phyloP scores from a whole-genome alignment of 768 basidiomycete genomes.

The Pilatotrama ljubarskyi region DNA sequence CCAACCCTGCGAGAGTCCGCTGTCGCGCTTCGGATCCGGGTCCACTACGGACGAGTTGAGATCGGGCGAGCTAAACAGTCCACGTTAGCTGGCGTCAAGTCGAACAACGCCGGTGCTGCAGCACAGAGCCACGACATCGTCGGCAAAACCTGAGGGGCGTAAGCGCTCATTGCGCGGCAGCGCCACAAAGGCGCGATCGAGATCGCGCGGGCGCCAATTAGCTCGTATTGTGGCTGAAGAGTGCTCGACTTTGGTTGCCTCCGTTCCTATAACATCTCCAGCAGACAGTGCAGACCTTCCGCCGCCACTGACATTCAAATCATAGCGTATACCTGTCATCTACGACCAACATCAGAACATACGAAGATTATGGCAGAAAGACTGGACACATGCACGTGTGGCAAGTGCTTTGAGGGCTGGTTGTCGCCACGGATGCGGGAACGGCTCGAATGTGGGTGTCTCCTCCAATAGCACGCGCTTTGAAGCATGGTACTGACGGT shows the following conservation, averaged over 20 bases:
- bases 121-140: too few species aligned
- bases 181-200: slow-evolving; percentile 1
- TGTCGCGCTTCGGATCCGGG: too few species aligned
- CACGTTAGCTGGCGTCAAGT: too few species aligned
- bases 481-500: not conserved
- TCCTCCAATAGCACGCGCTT: slow-evolving; percentile 2
- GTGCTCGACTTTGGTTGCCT: not conserved
- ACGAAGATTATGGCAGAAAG: not conserved
- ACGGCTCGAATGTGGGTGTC: slow-evolving; percentile 25
- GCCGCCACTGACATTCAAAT: not conserved
- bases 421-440: slow-evolving; percentile 29
- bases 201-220: not conserved
- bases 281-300: not conserved
- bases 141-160: too few species aligned
- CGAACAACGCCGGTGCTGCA: too few species aligned
- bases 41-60: too few species aligned
- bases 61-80: too few species aligned
- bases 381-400: slow-evolving; percentile 22
- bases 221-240: not conserved
- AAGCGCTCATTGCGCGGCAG: not conserved
- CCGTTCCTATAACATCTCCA: not conserved
- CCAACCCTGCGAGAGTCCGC: too few species aligned
- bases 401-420: slow-evolving; percentile 27
- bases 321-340: not conserved
- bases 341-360: too few species aligned